phyloP scores from a whole-genome alignment of 1,139 yeast genomes.

The Candida mesenterica region DNA sequence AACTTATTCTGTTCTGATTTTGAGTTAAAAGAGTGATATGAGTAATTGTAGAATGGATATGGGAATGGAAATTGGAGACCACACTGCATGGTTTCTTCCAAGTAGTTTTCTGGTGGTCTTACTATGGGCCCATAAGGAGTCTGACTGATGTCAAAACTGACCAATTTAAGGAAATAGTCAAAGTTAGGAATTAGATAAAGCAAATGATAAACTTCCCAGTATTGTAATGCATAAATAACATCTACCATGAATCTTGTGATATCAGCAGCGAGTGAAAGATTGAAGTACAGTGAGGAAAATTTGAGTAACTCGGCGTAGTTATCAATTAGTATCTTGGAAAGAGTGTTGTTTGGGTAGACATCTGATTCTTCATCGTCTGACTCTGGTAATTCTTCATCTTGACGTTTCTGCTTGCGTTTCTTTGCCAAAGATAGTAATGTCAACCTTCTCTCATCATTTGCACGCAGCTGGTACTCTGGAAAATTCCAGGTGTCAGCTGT shows the following conservation, averaged over 20 bases:
- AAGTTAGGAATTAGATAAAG: conserved; percentile 34
- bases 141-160: conserved; percentile 36
- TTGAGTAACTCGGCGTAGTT: conserved; percentile 32
- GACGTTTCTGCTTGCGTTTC: not conserved
- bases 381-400: conserved; percentile 3
- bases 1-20: conserved; percentile 28
- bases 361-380: conserved; percentile 4
- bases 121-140: conserved; percentile 43
- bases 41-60: conserved; percentile 47
- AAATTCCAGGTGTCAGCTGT: conserved; percentile 14
- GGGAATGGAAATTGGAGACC: conserved; percentile 50
- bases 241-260: conserved; percentile 41
- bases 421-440: conserved; percentile 4
- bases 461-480: conserved; percentile 7
- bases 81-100: conserved; percentile 36
- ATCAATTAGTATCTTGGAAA: conserved; percentile 40
- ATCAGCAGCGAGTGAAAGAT: conserved; percentile 37
- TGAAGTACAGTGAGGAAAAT: conserved; percentile 36
- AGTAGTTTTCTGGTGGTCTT: conserved; percentile 40
- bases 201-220: conserved; percentile 49
- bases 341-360: conserved; percentile 36
- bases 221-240: conserved; percentile 37
- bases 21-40: conserved; percentile 41
- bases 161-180: conserved; percentile 32
- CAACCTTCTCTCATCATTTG: conserved; percentile 4